Evolutionary conservation across 2,329 filamentous ascomycete species (phyloP), one percentile per base, ranked within the genome.

Genomic region (Penicillium sp.): DNA sequence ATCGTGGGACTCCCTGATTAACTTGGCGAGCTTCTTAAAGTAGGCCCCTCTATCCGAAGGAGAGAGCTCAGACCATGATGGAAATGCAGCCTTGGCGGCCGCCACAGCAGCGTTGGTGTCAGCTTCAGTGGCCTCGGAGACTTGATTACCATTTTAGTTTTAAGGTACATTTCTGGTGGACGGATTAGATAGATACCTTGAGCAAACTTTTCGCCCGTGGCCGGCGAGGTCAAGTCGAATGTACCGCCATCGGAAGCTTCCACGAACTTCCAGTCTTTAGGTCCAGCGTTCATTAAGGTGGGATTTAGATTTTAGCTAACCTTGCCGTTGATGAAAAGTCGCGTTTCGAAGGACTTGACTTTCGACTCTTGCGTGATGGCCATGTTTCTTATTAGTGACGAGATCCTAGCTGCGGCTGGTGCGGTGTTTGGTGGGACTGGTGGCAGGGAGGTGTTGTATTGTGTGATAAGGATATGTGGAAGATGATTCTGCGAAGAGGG

Each of bases 91-190:
- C 51, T 68, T 65, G 20, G 68, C 69, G 4, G 65, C 65, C 8
- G 60, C 62, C 7, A 71, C 68, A 4, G 69, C 69, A 10, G 51
- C 51, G 43, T 71, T 62, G 26, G 62, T 61, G 49, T 71, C 69
- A 7, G 61, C 52, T 43, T 49, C 61, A 8, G 47, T 59, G 10
- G 66, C 65, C 51, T 68, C 64, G 2, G 52, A 48, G 26, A 53
- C 55, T 56, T n/a, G 12, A 26, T 45, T 42, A 20, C 56, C 50
- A 54, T 29, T 7, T 20, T 32, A 26, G 8, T 26, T 3, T 12
- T 7, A 15, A 9, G 2, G 20, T 9, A 23, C 18, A 41, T 26
- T 15, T 21, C 18, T 5, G 20, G 8, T 1, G 3, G 15, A 5
- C 27, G n/a, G 7, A 30, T 5, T 13, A 30, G 15, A 29, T 12